Conservation (phyloP, 768 basidiomycete species). For the Serendipita indica region DNA sequence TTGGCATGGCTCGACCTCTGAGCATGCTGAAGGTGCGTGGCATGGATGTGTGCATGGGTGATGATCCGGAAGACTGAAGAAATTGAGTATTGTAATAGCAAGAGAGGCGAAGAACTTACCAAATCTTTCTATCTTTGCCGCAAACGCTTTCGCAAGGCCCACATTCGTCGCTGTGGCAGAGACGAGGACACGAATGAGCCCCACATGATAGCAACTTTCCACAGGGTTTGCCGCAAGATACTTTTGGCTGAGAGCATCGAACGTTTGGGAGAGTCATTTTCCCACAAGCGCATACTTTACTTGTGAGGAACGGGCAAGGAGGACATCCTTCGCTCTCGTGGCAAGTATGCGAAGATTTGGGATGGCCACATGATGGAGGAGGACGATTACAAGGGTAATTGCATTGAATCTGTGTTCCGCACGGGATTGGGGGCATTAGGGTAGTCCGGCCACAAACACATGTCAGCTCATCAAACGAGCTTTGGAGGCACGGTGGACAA, state of each 20-base stretch:
- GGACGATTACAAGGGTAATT: slow-evolving; percentile 63
- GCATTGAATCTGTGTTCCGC: slow-evolving; percentile 69
- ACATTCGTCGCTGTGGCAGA: slow-evolving; percentile 74
- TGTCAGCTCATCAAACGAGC: slow-evolving; percentile 81
- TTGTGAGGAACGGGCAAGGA: slow-evolving; percentile 69
- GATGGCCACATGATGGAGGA: slow-evolving; percentile 67
- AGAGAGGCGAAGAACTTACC: slow-evolving; percentile 31
- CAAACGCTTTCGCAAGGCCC: slow-evolving; percentile 63
- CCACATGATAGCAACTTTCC: slow-evolving; percentile 73
- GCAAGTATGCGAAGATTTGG: slow-evolving; percentile 60
- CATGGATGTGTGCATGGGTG: slow-evolving; percentile 70
- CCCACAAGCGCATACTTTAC: slow-evolving; percentile 76
- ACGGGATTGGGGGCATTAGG: slow-evolving; percentile 76
- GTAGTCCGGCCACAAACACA: slow-evolving; percentile 81
- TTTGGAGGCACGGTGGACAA: slow-evolving; percentile 73
- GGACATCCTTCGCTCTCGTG: slow-evolving; percentile 69
- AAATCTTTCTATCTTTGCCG: slow-evolving; percentile 74
- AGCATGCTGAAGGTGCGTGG: slow-evolving; percentile 79
- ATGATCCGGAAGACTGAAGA: slow-evolving; percentile 40
- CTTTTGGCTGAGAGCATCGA: slow-evolving; percentile 70
- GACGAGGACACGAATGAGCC: slow-evolving; percentile 70
- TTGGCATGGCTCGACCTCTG: slow-evolving; percentile 65
- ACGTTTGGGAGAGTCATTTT: slow-evolving; percentile 69
- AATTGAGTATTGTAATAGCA: not conserved
- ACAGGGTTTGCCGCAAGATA: slow-evolving; percentile 74